A percentile compares a stretch with the other conserved stretches of the same genome.
Evolutionary conservation across 1,284 basidiomycete species (phyloP).

Genomic region (Apiotrichum montevideense): DNA sequence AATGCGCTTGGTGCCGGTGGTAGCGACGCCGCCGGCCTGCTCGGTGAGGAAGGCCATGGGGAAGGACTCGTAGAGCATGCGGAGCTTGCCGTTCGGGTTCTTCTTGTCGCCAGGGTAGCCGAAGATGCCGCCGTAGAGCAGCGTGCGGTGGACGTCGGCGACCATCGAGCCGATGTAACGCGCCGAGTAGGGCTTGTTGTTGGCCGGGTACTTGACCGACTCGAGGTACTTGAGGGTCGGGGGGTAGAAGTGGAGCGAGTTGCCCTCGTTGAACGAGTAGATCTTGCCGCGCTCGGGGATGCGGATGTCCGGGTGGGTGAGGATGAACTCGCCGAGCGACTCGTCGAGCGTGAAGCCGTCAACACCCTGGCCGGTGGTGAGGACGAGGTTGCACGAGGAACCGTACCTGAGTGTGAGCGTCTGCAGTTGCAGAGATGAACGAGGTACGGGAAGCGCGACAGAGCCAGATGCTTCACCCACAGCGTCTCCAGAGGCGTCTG

Average conservation of each 20-base stretch:
- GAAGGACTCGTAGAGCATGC: conserved; percentile 95
- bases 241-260: conserved; percentile 86
- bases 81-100: conserved; percentile 85
- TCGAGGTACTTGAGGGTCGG: conserved; percentile 84
- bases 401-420: conserved; percentile 66
- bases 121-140: conserved; percentile 97
- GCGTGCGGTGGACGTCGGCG: conserved; percentile 67
- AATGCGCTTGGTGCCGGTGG: conserved; percentile 85
- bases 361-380: conserved; percentile 91
- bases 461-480: too few species aligned
- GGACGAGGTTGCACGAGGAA: conserved; percentile 93
- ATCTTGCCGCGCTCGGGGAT: conserved; percentile 95
- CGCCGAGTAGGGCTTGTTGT: conserved; percentile 74
- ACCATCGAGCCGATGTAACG: conserved; percentile 99
- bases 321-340: conserved; percentile 93
- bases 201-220: conserved; percentile 81
- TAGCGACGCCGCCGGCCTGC: conserved; percentile 91
- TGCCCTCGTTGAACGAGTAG: conserved; percentile 99
- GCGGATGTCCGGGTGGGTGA: conserved; percentile 95
- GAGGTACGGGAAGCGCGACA: background rate
- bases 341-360: conserved; percentile 98
- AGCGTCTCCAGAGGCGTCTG: too few species aligned
- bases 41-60: conserved; percentile 98
- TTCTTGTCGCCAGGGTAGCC: conserved; percentile 98
- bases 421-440: background rate